Evolutionary conservation across 495 filamentous ascomycete genomes (phyloP).

Genomic region (Aspergillus mulundensis): DNA sequence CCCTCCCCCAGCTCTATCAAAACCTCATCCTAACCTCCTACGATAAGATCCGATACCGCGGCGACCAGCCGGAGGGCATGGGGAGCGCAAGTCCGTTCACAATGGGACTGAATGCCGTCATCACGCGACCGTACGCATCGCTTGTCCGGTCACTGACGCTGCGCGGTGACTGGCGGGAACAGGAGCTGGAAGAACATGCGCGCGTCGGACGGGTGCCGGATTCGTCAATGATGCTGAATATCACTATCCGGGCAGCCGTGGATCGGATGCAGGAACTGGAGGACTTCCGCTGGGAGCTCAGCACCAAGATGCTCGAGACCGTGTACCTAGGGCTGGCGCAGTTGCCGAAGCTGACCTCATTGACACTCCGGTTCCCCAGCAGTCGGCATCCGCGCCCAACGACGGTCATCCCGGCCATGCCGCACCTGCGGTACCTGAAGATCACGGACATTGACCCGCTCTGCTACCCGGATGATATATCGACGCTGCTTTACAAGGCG

Average conservation of each 20-base stretch:
- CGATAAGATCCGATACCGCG: constrained; percentile 55
- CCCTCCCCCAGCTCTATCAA: constrained; percentile 57
- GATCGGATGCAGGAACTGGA: constrained; percentile 55
- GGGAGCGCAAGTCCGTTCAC: constrained; percentile 59
- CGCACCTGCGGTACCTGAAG: constrained; percentile 49
- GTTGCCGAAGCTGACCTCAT: constrained; percentile 45
- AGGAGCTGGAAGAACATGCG: constrained; percentile 53
- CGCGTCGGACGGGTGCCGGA: constrained; percentile 57
- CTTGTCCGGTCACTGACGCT: constrained; percentile 52
- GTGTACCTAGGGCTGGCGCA: constrained; percentile 53
- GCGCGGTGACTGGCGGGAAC: constrained; percentile 56
- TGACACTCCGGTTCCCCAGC: constrained; percentile 54
- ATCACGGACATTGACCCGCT: constrained; percentile 60
- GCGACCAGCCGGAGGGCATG: constrained; percentile 56
- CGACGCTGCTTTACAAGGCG: constrained; percentile 48
- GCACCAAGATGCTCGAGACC: constrained; percentile 58
- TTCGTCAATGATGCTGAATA: constrained; percentile 61
- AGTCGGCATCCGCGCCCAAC: constrained; percentile 55
- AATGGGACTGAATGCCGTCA: constrained; percentile 58
- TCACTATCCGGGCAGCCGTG: constrained; percentile 53
- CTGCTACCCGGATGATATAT: constrained; percentile 63
- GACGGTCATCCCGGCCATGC: constrained; percentile 54
- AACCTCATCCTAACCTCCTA: constrained; percentile 56
- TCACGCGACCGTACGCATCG: constrained; percentile 49
- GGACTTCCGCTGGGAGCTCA: constrained; percentile 60